phyloP scores from a whole-genome alignment of 164 flowering plant genomes.

The Nymphaea thermarum region DNA sequence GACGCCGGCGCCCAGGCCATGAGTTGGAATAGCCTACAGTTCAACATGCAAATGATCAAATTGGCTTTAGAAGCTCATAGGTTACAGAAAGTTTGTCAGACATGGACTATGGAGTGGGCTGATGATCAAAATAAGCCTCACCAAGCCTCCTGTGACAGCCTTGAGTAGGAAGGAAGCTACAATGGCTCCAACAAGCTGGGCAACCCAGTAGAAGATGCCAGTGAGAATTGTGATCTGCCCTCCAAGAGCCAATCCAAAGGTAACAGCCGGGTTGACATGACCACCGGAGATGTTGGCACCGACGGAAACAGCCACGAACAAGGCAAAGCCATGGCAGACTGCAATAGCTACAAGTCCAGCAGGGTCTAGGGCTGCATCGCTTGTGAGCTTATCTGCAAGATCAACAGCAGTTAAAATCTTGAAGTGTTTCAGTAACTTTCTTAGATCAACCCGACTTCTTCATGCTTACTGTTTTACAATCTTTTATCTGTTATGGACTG shows the following conservation, averaged over 20 bases:
- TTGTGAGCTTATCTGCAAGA: slow-evolving; percentile 55
- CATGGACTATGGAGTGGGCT: no score
- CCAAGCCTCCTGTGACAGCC: slow-evolving; percentile 70
- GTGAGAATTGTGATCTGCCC: slow-evolving; percentile 86
- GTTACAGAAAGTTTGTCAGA: no score
- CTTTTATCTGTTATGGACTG: no score
- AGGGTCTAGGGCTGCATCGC: slow-evolving; percentile 61
- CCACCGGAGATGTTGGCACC: slow-evolving; percentile 96
- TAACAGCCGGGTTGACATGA: slow-evolving; percentile 92
- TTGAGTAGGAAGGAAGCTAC: slow-evolving; percentile 74
- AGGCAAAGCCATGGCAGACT: slow-evolving; percentile 64
- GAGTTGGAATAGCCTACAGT: slow-evolving; percentile 52
- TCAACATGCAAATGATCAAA: background rate
- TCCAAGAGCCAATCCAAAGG: slow-evolving; percentile 88
- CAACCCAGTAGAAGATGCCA: slow-evolving; percentile 82
- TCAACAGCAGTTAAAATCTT: no score
- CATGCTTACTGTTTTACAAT: no score
- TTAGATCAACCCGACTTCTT: no score
- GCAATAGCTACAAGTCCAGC: slow-evolving; percentile 76
- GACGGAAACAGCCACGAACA: slow-evolving; percentile 74
- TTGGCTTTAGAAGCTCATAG: no score
- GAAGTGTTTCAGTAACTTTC: no score
- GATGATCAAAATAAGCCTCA: slow-evolving; percentile 9
- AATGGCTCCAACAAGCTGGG: slow-evolving; percentile 73
- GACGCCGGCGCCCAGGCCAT: slow-evolving; percentile 53